Base-by-base conservation (phyloP, 2,329 filamentous ascomycete genomes). In the Coniochaeta ligniaria region DNA sequence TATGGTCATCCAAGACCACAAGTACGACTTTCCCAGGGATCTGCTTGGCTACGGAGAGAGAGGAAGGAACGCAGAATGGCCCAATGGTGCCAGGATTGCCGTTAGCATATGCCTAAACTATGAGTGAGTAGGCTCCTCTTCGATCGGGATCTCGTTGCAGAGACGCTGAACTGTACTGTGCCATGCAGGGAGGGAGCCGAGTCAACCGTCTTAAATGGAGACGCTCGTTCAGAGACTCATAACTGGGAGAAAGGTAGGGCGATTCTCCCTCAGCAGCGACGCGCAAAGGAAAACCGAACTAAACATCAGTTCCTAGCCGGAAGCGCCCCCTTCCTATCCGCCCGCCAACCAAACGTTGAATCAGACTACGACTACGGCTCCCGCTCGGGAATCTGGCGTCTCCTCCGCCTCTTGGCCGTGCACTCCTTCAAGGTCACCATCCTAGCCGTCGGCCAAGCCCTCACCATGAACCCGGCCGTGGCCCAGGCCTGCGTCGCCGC, bases 301-400 rank as follows among this genome's bases (percentile, higher is more conserved):
- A n/a, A n/a, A n/a, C n/a, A n/a, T n/a, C n/a, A n/a, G n/a, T n/a
- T n/a, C n/a, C n/a, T 12, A 35, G 31, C 31, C 31, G 31, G 69
- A 3, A 64, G 65, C 9, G 69, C 70, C 9, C 67, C 71, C 8
- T 67, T 67, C 14, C 67, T 74, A 65, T 75, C 77, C 61, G 77
- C 78, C 63, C 74, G 79, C 57, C 74, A 71, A 75, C 72, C 72
- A 63, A 81, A 78, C 62, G 73, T 73, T 57, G 80, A 83, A 67
- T 74, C 71, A 24, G 79, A 82, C 62, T 83, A 78, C 63, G 79
- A 83, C 60, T 83, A 83, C 64, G 78, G 80, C 36, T 74, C 74
- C 20, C 74, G 80, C 2, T 73, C 74, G 0, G 80, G 79, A 3
- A 77, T 77, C 66, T 82, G 80, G 80, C 71, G 79, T 3, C 68